A percentile compares a stretch with the other conserved stretches of the same genome.
These are phyloP conservation scores for Antrodiella citrinella DNA, from an alignment of 768 basidiomycete genomes.

Conservation along the genomic window DNA sequence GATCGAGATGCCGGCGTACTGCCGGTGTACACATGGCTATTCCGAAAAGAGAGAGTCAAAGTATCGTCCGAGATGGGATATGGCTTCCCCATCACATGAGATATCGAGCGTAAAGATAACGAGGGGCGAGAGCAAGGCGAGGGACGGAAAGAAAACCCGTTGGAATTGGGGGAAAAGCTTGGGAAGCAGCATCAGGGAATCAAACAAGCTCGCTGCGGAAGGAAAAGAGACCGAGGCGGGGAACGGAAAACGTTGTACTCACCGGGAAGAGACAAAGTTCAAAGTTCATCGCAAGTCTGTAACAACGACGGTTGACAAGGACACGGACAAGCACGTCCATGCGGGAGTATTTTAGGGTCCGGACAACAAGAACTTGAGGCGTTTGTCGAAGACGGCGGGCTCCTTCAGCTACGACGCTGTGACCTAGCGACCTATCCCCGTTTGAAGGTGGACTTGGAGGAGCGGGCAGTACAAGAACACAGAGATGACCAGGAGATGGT, in stretches of 20 bases:
- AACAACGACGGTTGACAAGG: too few relatives aligned
- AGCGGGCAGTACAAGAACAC: not conserved
- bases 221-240: not conserved
- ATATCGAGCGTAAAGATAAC: not conserved
- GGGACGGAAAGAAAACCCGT: too few relatives aligned
- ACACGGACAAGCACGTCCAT: too few relatives aligned
- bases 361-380: too few relatives aligned
- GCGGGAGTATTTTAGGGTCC: too few relatives aligned
- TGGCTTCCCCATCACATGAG: not conserved
- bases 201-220: too few relatives aligned
- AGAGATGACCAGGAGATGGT: not conserved
- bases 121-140: not conserved
- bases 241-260: not conserved
- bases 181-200: too few relatives aligned
- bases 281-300: too few relatives aligned
- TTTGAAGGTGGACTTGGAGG: not conserved
- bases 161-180: too few relatives aligned
- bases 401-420: too few relatives aligned
- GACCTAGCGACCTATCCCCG: too few relatives aligned
- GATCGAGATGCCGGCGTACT: not conserved
- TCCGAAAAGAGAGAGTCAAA: not conserved
- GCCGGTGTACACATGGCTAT: not conserved
- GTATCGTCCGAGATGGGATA: not conserved
- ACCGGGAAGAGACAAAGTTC: not conserved
- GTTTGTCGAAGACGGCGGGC: too few relatives aligned